These are phyloP conservation scores for Clavispora santaluciae DNA, from an alignment of 805 yeast genomes.

Conservation along the genomic window DNA sequence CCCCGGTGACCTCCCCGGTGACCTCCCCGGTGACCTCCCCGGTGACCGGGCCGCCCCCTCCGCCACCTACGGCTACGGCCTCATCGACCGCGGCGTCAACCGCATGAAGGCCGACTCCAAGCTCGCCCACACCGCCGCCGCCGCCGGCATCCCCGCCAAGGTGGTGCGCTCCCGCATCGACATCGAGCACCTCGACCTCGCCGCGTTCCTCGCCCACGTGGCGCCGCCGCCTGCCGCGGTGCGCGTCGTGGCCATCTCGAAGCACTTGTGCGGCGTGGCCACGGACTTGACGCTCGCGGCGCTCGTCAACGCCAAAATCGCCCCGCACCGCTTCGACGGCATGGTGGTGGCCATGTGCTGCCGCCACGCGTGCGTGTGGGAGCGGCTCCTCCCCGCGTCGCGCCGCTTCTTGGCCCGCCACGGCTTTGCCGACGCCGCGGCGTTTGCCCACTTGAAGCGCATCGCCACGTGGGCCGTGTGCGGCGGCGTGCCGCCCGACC, in stretches of 20 bases:
- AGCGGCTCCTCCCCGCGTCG: constrained; percentile 48
- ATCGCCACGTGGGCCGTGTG: constrained; percentile 88
- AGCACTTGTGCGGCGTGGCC: constrained; percentile 92
- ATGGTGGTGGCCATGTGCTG: constrained; percentile 89
- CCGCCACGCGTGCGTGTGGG: constrained; percentile 72
- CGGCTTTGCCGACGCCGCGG: constrained; percentile 28
- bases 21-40: too few relatives aligned
- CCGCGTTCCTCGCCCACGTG: constrained; percentile 32
- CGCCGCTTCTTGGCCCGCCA: constrained; percentile 30
- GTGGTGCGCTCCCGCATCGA: constrained; percentile 62
- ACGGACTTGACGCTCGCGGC: constrained; percentile 79
- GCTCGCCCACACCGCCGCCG: constrained; percentile 16
- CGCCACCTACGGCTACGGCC: constrained; percentile 42
- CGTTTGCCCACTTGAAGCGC: constrained; percentile 50
- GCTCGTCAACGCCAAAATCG: constrained; percentile 35
- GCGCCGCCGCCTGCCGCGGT: constrained; percentile 13
- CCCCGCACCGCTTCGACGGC: constrained; percentile 39
- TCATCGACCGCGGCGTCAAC: constrained; percentile 73
- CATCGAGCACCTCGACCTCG: constrained; percentile 68
- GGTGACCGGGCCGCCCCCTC: too few relatives aligned
- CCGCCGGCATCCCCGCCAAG: constrained; percentile 17
- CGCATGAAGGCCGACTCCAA: constrained; percentile 76
- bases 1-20: too few relatives aligned
- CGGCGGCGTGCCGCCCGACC: constrained; percentile 47
- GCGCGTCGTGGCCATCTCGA: constrained; percentile 62